Conservation (phyloP, 2,329 filamentous ascomycete species). For the Ophiostoma himal-ulmi region DNA sequence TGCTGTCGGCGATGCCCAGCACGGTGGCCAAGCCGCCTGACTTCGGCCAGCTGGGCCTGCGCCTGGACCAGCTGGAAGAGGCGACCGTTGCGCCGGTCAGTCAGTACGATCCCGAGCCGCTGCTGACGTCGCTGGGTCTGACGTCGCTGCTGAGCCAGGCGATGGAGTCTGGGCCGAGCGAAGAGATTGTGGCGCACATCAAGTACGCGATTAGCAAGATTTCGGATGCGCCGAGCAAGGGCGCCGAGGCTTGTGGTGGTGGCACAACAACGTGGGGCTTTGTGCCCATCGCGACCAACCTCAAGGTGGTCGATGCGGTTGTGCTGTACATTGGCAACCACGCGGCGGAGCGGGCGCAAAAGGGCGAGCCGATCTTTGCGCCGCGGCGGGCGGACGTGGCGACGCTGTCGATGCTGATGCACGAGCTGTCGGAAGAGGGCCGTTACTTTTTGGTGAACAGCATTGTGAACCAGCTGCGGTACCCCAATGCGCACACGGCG, state of each 20-base stretch:
- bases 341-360: conserved; percentile 58
- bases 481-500: conserved; percentile 80
- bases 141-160: conserved; percentile 55
- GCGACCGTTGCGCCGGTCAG: conserved; percentile 62
- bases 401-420: conserved; percentile 69
- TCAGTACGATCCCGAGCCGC: conserved; percentile 55
- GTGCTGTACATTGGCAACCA: conserved; percentile 75
- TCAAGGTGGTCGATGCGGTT: conserved; percentile 69
- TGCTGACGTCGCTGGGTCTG: conserved; percentile 50
- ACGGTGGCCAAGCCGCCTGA: conserved; percentile 64
- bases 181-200: conserved; percentile 71
- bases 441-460: conserved; percentile 79
- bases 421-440: conserved; percentile 67
- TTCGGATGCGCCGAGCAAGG: conserved; percentile 29
- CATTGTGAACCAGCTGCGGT: conserved; percentile 87
- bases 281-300: conserved; percentile 62
- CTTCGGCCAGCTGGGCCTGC: conserved; percentile 65
- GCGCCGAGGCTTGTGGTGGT: background rate
- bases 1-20: conserved; percentile 73
- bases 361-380: conserved; percentile 58
- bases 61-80: conserved; percentile 71
- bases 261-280: conserved; percentile 42
- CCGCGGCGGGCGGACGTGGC: conserved; percentile 59
- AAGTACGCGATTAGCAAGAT: conserved; percentile 62
- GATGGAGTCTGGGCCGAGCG: conserved; percentile 56